Evolutionary conservation across 768 basidiomycete genomes (phyloP).

Genomic region (Boletales sp.): DNA sequence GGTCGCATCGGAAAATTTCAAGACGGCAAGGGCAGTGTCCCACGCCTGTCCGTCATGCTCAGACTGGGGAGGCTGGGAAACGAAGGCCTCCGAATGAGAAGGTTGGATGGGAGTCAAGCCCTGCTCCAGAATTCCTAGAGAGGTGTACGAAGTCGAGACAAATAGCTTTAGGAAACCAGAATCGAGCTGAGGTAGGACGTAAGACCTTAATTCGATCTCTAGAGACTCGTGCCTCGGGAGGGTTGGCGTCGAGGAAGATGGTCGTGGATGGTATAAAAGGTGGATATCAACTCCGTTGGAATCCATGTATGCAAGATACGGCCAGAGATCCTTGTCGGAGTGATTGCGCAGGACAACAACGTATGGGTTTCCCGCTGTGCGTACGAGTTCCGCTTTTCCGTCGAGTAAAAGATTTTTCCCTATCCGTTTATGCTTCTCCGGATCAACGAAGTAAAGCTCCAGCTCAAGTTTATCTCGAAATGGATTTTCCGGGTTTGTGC

Average conservation of each 20-base stretch:
- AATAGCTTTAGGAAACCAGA: slow-evolving; percentile 58
- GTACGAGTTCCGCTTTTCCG: slow-evolving; percentile 46
- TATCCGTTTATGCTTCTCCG: slow-evolving; percentile 38
- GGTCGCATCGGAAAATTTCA: slow-evolving; percentile 17
- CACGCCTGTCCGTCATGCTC: slow-evolving; percentile 23
- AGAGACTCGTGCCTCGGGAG: slow-evolving; percentile 39
- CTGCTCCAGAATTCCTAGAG: slow-evolving; percentile 50
- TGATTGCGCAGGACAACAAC: slow-evolving; percentile 47
- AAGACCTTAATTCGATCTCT: slow-evolving; percentile 37
- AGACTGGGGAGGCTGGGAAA: slow-evolving; percentile 1
- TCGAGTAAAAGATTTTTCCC: slow-evolving; percentile 46
- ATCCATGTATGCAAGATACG: slow-evolving; percentile 61
- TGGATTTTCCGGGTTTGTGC: slow-evolving; percentile 45
- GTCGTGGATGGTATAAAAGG: slow-evolving; percentile 51
- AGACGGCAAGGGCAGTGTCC: slow-evolving; percentile 27
- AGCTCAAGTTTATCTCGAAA: slow-evolving; percentile 47
- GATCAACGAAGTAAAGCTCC: slow-evolving; percentile 51
- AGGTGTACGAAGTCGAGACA: slow-evolving; percentile 48
- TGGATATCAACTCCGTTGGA: slow-evolving; percentile 51
- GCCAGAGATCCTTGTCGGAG: slow-evolving; percentile 55
- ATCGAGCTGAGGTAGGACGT: slow-evolving; percentile 42
- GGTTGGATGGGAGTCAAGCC: slow-evolving; percentile 23
- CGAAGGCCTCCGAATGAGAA: slow-evolving; percentile 8
- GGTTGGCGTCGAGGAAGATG: slow-evolving; percentile 36
- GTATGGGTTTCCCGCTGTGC: slow-evolving; percentile 43